Percentiles rank a stretch among this genome's conserved stretches.
phyloP scores from a whole-genome alignment of 2,329 filamentous ascomycete genomes.

The Xylaria sp. region DNA sequence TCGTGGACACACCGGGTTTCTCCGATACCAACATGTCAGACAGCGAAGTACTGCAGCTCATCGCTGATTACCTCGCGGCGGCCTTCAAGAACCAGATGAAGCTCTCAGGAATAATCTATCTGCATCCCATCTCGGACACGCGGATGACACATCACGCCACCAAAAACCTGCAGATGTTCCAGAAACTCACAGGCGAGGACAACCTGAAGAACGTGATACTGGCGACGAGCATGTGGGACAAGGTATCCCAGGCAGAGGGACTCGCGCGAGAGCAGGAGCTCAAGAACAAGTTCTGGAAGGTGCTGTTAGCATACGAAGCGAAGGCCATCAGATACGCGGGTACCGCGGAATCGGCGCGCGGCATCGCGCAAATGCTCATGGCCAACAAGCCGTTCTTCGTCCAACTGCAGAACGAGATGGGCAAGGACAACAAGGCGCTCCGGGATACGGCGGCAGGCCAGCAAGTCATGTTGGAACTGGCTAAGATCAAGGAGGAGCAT shows the following conservation, averaged over 20 bases:
- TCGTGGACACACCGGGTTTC: conserved; percentile 61
- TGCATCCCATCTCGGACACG: conserved; percentile 58
- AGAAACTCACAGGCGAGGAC: conserved; percentile 56
- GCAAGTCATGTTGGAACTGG: conserved; percentile 67
- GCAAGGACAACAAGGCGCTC: conserved; percentile 66
- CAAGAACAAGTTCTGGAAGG: conserved; percentile 53
- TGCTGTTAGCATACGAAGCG: conserved; percentile 51
- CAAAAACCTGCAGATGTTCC: conserved; percentile 58
- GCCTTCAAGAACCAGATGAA: conserved; percentile 49
- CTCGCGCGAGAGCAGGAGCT: conserved; percentile 47
- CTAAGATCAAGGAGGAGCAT: conserved; percentile 65
- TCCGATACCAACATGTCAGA: conserved; percentile 58
- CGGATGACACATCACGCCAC: conserved; percentile 54
- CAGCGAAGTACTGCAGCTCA: conserved; percentile 56
- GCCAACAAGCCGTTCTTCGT: conserved; percentile 76
- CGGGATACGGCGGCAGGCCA: conserved; percentile 58
- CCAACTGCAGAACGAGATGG: conserved; percentile 74
- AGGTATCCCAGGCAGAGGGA: conserved; percentile 47
- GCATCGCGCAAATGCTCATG: conserved; percentile 40
- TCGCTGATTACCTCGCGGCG: conserved; percentile 53
- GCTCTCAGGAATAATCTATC: conserved; percentile 58
- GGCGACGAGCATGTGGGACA: conserved; percentile 58
- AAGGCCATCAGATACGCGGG: conserved; percentile 43
- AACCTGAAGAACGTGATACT: conserved; percentile 55
- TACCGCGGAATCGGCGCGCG: conserved; percentile 41